Evolutionary conservation across 2,329 filamentous ascomycete genomes (phyloP), one percentile per base, ranked within the genome.

Genomic region (Fusarium liriodendri): DNA sequence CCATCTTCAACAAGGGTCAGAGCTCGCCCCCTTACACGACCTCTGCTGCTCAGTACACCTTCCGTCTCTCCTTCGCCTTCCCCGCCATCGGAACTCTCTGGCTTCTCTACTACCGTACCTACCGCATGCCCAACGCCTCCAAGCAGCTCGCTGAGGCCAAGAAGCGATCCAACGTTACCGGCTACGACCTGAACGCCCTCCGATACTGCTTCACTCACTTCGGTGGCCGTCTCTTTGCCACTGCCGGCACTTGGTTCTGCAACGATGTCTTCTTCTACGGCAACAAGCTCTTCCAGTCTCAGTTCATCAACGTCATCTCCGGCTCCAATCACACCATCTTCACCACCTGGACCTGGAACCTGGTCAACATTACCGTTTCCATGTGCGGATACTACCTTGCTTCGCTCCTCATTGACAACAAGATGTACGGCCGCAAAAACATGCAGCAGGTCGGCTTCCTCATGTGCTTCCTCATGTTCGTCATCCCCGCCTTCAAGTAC

Each of bases 211-310:
- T 95, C 84, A 89, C 85, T 66, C 91, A 97, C 86, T 98, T 98
- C 76, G 95, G 95, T 57, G 93, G 93, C 62, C 95, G 96, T 76
- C 85, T 98, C 27, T 80, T 98, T 22, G 96, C 96, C 59, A 98
- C 96, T 22, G 92, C 95, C 13, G 94, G 94, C 66, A 90, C 92
- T 38, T 98, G 96, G 96, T 98, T 96, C 84, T 94, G 92, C 86
- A 98, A 98, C 83, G 96, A 98, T 80, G 93, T 98, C 76, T 98
- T 98, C 89, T 98, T 98, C 88, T 98, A 98, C 86, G 96, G 96
- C 78, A 98, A 98, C 92, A 98, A 98, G 89, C 92, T 98, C 63
- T 98, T 98, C 89, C 95, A 98, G 85, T 90, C 89, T 72, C 90
- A 96, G 81, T 98, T 98, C 85, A 98, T 98, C 84, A 87, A 86